phyloP scores from a whole-genome alignment of 176 grass and related monocot species.

The Oryza officinalis region DNA sequence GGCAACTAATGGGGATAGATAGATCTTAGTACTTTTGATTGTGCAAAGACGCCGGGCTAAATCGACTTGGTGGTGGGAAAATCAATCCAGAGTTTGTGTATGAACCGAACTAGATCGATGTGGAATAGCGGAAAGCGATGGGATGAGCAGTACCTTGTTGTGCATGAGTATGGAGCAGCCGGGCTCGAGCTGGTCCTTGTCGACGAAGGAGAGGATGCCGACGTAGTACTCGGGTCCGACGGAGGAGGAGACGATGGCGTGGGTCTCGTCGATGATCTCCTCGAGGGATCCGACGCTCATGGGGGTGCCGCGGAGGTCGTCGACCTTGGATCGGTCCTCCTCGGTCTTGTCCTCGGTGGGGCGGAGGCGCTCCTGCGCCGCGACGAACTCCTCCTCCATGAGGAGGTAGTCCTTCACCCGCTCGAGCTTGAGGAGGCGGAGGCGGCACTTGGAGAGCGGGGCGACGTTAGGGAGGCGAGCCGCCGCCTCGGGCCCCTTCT shows the following conservation, averaged over 20 bases:
- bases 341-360: slow-evolving; percentile 84
- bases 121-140: background rate
- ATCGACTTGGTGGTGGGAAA: background rate
- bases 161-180: slow-evolving; percentile 91
- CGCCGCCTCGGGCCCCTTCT: slow-evolving; percentile 80
- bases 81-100: background rate
- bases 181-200: slow-evolving; percentile 92
- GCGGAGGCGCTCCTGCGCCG: slow-evolving; percentile 76
- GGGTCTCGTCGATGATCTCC: slow-evolving; percentile 92
- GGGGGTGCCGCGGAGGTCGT: slow-evolving; percentile 77
- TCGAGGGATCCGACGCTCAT: slow-evolving; percentile 92
- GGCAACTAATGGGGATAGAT: background rate
- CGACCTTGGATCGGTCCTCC: slow-evolving; percentile 89
- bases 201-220: slow-evolving; percentile 77
- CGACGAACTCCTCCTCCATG: slow-evolving; percentile 95
- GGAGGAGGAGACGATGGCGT: slow-evolving; percentile 79
- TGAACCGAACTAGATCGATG: slow-evolving; percentile 25
- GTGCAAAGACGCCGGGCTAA: background rate
- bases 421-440: slow-evolving; percentile 85
- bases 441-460: slow-evolving; percentile 83
- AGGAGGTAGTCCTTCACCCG: slow-evolving; percentile 93
- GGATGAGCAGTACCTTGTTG: slow-evolving; percentile 54
- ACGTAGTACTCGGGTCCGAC: slow-evolving; percentile 93
- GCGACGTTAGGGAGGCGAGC: slow-evolving; percentile 74
- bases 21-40: background rate